Conservation (phyloP, 148 eudicot genomes). For the Rheum nobile region DNA sequence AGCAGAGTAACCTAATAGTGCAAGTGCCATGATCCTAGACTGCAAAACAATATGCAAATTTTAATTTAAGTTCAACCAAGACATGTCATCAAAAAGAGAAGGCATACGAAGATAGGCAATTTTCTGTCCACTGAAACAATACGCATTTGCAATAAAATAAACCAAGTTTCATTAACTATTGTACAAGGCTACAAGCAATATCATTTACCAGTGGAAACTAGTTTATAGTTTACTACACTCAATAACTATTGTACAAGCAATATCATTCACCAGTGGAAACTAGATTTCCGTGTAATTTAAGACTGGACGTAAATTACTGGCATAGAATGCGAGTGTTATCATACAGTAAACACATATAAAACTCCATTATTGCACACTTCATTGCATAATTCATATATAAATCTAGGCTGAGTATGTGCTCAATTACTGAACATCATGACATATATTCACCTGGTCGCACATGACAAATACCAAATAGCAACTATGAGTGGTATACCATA, state of each 20-base stretch:
- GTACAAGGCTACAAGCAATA: too few species aligned
- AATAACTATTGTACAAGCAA: not conserved
- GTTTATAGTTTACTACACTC: not conserved
- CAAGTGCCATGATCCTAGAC: not conserved
- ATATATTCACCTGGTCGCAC: not conserved
- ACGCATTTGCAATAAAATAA: not conserved
- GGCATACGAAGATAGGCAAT: too few species aligned
- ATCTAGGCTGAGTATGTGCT: not conserved
- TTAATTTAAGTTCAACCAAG: not conserved
- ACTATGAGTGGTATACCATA: not conserved
- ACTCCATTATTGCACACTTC: not conserved
- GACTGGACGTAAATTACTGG: not conserved
- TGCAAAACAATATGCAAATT: not conserved
- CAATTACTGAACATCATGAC: not conserved
- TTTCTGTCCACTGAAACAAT: too few species aligned
- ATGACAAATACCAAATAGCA: not conserved
- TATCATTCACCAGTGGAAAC: not conserved
- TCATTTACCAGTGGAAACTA: too few species aligned
- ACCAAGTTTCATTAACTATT: too few species aligned
- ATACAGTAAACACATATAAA: not conserved
- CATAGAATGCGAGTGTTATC: not conserved
- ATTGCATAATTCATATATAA: not conserved
- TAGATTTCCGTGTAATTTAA: not conserved
- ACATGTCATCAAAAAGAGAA: too few species aligned
- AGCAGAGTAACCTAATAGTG: not conserved